Evolutionary conservation across 768 basidiomycete genomes (phyloP).

Genomic region (Rhizopogon sp.): DNA sequence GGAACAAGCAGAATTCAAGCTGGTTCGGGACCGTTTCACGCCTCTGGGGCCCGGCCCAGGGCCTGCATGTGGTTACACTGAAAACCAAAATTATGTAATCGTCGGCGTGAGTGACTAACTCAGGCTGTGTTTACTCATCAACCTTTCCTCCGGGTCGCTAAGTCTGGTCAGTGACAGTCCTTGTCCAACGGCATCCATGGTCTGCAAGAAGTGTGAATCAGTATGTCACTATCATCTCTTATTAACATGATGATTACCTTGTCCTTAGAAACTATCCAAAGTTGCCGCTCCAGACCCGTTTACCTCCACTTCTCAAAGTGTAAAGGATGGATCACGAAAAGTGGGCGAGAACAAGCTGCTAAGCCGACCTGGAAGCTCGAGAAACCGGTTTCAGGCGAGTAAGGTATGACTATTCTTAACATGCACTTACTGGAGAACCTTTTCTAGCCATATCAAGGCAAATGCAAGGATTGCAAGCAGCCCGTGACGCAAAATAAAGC

Average conservation of each 20-base stretch:
- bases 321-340: slow-evolving; percentile 77
- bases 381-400: slow-evolving; percentile 72
- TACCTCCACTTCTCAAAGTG: slow-evolving; percentile 61
- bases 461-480: slow-evolving; percentile 87
- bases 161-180: neutral
- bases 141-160: neutral
- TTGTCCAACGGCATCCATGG: slow-evolving; percentile 43
- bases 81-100: too few relatives aligned
- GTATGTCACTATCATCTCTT: slow-evolving; percentile 32
- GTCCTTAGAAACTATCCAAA: slow-evolving; percentile 77
- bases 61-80: too few relatives aligned
- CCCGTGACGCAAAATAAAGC: slow-evolving; percentile 80
- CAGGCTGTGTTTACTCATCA: neutral
- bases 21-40: too few relatives aligned
- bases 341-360: slow-evolving; percentile 85
- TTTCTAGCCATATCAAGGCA: slow-evolving; percentile 73
- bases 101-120: too few relatives aligned
- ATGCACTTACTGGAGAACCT: slow-evolving; percentile 1
- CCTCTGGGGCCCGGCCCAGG: too few relatives aligned
- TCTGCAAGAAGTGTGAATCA: slow-evolving; percentile 84
- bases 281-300: slow-evolving; percentile 89
- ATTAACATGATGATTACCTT: neutral
- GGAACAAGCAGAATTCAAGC: neutral
- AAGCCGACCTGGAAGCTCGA: slow-evolving; percentile 62
- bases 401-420: slow-evolving; percentile 6